A percentile compares a stretch with the other conserved stretches of the same genome.
Conservation (phyloP, 2,329 filamentous ascomycete species). For the Fusarium sp. region DNA sequence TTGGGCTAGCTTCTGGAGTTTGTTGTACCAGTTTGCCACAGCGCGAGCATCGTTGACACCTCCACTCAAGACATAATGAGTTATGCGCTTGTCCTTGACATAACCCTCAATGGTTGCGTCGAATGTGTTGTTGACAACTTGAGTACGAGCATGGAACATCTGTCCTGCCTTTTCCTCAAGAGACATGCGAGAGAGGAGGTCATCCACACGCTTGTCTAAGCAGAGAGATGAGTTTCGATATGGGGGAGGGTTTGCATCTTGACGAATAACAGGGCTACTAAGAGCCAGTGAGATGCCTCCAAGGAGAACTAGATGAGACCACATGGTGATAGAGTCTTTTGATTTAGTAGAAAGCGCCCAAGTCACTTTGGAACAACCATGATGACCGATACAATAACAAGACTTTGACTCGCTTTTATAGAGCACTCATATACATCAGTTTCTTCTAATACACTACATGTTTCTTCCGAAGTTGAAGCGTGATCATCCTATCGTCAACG, state of each 20-base stretch:
- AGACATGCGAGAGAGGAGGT: constrained; percentile 56
- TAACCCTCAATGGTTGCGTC: constrained; percentile 27
- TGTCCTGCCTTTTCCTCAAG: constrained; percentile 58
- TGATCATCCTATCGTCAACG: constrained; percentile 2
- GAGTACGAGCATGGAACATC: constrained; percentile 51
- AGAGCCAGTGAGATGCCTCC: constrained; percentile 24
- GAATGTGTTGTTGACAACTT: constrained; percentile 30
- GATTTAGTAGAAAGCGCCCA: background rate
- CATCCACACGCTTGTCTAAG: constrained; percentile 57
- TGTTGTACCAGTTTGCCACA: constrained; percentile 53
- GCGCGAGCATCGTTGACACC: constrained; percentile 50
- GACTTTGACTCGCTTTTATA: background rate
- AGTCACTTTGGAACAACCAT: constrained; percentile 8
- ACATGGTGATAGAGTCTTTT: constrained; percentile 13
- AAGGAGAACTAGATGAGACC: constrained; percentile 26
- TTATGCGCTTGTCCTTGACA: constrained; percentile 40
- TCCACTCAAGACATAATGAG: constrained; percentile 58
- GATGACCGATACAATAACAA: background rate
- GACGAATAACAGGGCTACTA: constrained; percentile 22
- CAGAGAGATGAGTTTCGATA: constrained; percentile 39
- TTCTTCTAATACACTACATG: background rate
- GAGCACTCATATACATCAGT: background rate
- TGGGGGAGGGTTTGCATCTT: constrained; percentile 24
- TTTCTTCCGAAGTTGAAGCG: background rate
- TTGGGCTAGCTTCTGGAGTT: constrained; percentile 53